Base-by-base conservation (phyloP, 768 basidiomycete species). In the Pleurotus ostreatus region DNA sequence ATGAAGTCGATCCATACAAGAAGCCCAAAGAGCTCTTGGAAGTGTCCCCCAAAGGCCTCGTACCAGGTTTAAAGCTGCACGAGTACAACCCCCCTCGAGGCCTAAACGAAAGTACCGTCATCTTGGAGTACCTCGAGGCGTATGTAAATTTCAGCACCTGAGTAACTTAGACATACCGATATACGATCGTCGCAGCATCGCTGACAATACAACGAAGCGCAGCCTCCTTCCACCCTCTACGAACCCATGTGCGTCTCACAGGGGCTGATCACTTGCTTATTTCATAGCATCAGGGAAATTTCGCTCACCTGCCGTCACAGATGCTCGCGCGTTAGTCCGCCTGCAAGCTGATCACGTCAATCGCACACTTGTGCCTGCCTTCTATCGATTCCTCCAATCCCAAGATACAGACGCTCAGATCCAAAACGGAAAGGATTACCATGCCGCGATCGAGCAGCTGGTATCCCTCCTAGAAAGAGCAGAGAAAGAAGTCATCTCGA, bases 1-100 rank as follows among this genome's bases (percentile, higher is more conserved):
- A 86, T 62, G 89, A 91, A 69, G 86, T 90, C 25, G 86, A 91
- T 68, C 88, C 89, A 16, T 92, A 92, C 74, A 83, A 84, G 70
- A 94, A 92, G 61, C 88, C 91, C 0, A 68, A 81, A 48, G 89
- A 89, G 30, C 79, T 94, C 16, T 75, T 94, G n/a, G 82, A 88
- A 38, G 74, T 91, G 15, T 92, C 89, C 13, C 89, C 91, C 1
- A 90, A 89, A 62, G 90, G 92, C 0, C 77, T 94, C 3, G 89
- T 94, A 1, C 90, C 91, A 0, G 89, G 78, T 0, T 62, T 89
- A 25, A 80, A 77, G 61, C 67, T 91, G 54, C 70, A 83, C 61
- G 48, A 48, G 2, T 81, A 74, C 58, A 66, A 65, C 47, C 85
- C 84, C 0, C 82, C 86, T 0, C 72, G 82, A 34, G 80, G 83